These are phyloP conservation scores for Globisporangium spinosum DNA, from an alignment of 352 stramenopile species.

Conservation along the genomic window DNA sequence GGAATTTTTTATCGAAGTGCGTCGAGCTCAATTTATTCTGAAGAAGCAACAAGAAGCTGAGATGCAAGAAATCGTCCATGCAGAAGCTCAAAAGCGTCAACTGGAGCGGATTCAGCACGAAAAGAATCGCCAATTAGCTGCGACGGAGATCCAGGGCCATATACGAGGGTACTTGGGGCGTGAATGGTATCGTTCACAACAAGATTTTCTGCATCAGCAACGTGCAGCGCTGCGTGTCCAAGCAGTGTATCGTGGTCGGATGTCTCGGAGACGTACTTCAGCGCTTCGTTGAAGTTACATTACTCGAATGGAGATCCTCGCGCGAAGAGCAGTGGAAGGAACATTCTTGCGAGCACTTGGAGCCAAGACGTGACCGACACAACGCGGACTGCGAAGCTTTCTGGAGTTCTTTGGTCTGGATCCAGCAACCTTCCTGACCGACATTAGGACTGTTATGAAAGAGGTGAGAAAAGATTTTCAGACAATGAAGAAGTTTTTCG, in stretches of 20 bases:
- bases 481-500: conserved; percentile 57
- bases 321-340: conserved; percentile 56
- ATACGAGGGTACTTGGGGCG: conserved; percentile 54
- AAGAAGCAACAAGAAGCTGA: conserved; percentile 69
- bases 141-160: conserved; percentile 68
- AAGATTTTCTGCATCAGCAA: conserved; percentile 44
- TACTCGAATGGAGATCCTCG: conserved; percentile 71
- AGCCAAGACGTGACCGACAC: conserved; percentile 50
- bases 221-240: conserved; percentile 55
- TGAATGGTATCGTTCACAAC: conserved; percentile 52
- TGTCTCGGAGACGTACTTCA: conserved; percentile 55
- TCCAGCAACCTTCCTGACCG: conserved; percentile 66
- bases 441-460: conserved; percentile 53
- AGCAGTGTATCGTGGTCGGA: conserved; percentile 66
- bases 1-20: conserved; percentile 61
- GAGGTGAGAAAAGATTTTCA: conserved; percentile 75
- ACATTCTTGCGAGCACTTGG: conserved; percentile 55
- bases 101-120: conserved; percentile 48
- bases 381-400: conserved; percentile 60
- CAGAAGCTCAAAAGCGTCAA: conserved; percentile 43
- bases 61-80: conserved; percentile 58
- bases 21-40: conserved; percentile 45
- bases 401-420: conserved; percentile 77
- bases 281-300: conserved; percentile 71
- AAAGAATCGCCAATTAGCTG: conserved; percentile 41